Evolutionary conservation across 768 basidiomycete genomes (phyloP), one percentile per base, ranked within the genome.

Genomic region (Serendipita sp.): DNA sequence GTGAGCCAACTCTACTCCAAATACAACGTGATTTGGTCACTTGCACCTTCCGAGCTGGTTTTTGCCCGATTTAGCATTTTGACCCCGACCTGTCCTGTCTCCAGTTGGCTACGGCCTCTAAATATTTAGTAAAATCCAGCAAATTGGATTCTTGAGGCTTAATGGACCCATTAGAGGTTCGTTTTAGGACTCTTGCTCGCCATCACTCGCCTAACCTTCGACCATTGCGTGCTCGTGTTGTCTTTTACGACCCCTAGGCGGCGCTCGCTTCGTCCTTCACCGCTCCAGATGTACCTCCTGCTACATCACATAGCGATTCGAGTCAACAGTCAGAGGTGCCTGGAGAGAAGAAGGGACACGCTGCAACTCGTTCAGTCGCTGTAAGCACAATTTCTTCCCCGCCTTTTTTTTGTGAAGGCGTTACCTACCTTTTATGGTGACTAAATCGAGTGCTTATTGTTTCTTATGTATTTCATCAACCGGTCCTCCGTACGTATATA

Each of bases 111-210:
- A 24, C 48, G 48, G n/a, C 48, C 48, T 18, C n/a, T n/a, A 18
- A 51, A 8, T 18, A 51, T 18, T 51, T 32, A 18, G 8, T n/a
- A 51, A 32, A 51, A 51, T 8, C 13, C 7, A 32, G n/a, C 5
- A 51, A 18, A 51, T n/a, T 51, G 18, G 48, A 32, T 51, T 5
- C 5, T 7, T 8, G n/a, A 32, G 56, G 13, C 28, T 28, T 34
- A 8, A 60, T 60, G 56, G 56, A 60, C 32, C 56, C 56, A 37
- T 60, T 60, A 37, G 56, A 60, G 56, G 56, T 60, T 60, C 4
- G 56, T 60, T 34, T 37, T 11, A 7, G 8, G 48, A 8, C 48
- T n/a, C 30, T 51, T 51, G 48, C n/a, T 5, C n/a, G 48, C 48
- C n/a, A 7, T 8, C 48, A 32, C 18, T 51, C 48, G 48, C 41